Evolutionary conservation across 2,329 filamentous ascomycete genomes (phyloP).

Genomic region (Epichloe amarillans): DNA sequence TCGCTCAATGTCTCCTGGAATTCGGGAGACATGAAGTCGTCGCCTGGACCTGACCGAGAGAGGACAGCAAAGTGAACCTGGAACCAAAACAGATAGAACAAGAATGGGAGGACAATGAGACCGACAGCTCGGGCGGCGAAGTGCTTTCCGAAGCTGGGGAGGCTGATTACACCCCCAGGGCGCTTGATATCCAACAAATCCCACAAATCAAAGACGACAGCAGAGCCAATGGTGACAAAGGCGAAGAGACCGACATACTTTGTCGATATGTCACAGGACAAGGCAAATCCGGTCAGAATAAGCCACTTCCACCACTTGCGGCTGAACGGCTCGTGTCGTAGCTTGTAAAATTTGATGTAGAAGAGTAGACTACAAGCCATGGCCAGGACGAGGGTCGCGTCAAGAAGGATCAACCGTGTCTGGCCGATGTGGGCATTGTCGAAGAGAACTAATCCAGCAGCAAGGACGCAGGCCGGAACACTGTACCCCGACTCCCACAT

Average conservation of each 20-base stretch:
- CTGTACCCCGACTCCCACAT: conserved; percentile 99
- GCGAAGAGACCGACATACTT: conserved; percentile 97
- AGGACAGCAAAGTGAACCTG: conserved; percentile 95
- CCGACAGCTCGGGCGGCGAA: conserved; percentile 78
- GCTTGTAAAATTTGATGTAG: conserved; percentile 97
- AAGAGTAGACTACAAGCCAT: conserved; percentile 90
- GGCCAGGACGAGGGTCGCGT: conserved; percentile 85
- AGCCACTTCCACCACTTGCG: conserved; percentile 99
- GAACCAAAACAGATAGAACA: conserved; percentile 99
- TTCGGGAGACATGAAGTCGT: conserved; percentile 97
- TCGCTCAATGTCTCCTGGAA: conserved; percentile 96
- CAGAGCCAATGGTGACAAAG: conserved; percentile 91
- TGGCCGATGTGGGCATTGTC: conserved; percentile 98
- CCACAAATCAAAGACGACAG: conserved; percentile 91
- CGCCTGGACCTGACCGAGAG: conserved; percentile 76
- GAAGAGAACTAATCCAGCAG: conserved; percentile 75
- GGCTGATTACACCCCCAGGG: conserved; percentile 65
- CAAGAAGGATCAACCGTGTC: conserved; percentile 85
- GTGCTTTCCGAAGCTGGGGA: conserved; percentile 76
- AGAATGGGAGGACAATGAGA: conserved; percentile 80
- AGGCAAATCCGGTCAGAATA: conserved; percentile 79
- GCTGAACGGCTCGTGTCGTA: conserved; percentile 75
- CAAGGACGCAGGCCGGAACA: conserved; percentile 78
- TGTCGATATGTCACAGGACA: conserved; percentile 96
- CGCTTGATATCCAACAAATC: conserved; percentile 83